phyloP scores from a whole-genome alignment of 2,329 filamentous ascomycete genomes.

The Arthrobotrys megalospora region DNA sequence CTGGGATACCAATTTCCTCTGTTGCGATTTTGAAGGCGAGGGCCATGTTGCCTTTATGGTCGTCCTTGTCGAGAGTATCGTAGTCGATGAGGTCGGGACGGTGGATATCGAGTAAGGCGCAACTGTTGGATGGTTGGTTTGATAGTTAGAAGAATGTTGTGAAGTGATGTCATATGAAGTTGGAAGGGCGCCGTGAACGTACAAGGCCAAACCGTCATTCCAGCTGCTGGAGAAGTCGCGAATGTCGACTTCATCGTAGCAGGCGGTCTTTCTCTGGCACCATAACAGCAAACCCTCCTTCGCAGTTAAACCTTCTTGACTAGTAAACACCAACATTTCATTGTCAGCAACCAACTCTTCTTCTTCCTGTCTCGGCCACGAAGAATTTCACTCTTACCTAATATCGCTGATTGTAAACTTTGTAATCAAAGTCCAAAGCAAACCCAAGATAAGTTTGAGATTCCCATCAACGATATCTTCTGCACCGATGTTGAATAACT shows the following conservation, averaged over 20 bases:
- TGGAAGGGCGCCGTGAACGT: conserved; percentile 59
- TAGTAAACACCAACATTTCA: conserved; percentile 28
- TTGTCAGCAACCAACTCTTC: conserved; percentile 14
- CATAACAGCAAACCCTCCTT: conserved; percentile 95
- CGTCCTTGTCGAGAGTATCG: conserved; percentile 90
- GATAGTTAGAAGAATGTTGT: conserved; percentile 10
- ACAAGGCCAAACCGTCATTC: conserved; percentile 96
- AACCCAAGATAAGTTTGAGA: conserved; percentile 93
- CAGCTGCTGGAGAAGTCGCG: conserved; percentile 95
- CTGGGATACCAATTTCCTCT: conserved; percentile 96
- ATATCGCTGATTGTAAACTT: conserved; percentile 99
- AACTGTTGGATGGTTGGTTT: conserved; percentile 68
- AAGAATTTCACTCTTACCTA: conserved; percentile 70
- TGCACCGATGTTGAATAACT: conserved; percentile 98
- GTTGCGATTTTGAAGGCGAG: conserved; percentile 95
- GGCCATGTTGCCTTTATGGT: conserved; percentile 98
- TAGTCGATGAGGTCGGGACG: conserved; percentile 97
- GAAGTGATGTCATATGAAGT: neutral
- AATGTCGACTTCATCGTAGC: conserved; percentile 96
- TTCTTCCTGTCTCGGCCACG: neutral
- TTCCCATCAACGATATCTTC: conserved; percentile 99
- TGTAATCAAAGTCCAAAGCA: conserved; percentile 98
- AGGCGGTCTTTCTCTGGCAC: conserved; percentile 98
- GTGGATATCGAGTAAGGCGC: conserved; percentile 95
- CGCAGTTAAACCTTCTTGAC: conserved; percentile 93